A percentile compares a stretch with the other conserved stretches of the same genome.
phyloP scores from a whole-genome alignment of 1,284 basidiomycete genomes.

The Leccinum variabile region DNA sequence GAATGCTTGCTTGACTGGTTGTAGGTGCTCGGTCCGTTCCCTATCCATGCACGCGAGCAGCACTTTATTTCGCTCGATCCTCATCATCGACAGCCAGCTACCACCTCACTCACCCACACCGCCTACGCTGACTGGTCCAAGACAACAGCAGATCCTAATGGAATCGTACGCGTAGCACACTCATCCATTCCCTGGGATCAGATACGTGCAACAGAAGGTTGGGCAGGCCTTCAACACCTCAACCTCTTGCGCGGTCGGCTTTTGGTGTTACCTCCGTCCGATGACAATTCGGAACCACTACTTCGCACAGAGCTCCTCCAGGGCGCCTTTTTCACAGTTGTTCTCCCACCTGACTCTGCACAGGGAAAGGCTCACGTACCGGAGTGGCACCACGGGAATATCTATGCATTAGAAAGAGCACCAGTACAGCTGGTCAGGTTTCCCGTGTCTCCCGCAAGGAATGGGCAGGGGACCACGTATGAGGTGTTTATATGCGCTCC shows the following conservation, averaged over 20 bases:
- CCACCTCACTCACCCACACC: constrained; percentile 43
- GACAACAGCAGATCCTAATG: constrained; percentile 40
- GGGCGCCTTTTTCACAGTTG: constrained; percentile 67
- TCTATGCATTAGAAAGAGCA: constrained; percentile 59
- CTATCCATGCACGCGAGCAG: constrained; percentile 49
- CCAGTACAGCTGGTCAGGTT: constrained; percentile 50
- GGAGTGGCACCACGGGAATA: constrained; percentile 73
- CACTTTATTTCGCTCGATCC: constrained; percentile 66
- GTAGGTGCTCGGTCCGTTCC: constrained; percentile 33
- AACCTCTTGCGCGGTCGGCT: constrained; percentile 62
- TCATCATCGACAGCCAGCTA: constrained; percentile 15
- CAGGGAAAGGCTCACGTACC: constrained; percentile 36
- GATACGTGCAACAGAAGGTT: constrained; percentile 73
- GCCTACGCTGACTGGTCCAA: constrained; percentile 62
- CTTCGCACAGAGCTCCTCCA: constrained; percentile 50
- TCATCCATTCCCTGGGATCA: constrained; percentile 60
- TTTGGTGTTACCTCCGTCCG: constrained; percentile 51
- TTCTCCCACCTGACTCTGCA: constrained; percentile 40
- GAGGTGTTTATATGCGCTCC: constrained; percentile 50
- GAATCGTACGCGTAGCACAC: constrained; percentile 58
- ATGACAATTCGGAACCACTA: constrained; percentile 35
- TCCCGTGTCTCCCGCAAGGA: constrained; percentile 41
- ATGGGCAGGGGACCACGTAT: constrained; percentile 56
- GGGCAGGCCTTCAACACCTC: constrained; percentile 78
- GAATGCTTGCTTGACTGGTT: background rate